Evolutionary conservation across 805 yeast genomes (phyloP).

Genomic region (Lipomyces sp.): DNA sequence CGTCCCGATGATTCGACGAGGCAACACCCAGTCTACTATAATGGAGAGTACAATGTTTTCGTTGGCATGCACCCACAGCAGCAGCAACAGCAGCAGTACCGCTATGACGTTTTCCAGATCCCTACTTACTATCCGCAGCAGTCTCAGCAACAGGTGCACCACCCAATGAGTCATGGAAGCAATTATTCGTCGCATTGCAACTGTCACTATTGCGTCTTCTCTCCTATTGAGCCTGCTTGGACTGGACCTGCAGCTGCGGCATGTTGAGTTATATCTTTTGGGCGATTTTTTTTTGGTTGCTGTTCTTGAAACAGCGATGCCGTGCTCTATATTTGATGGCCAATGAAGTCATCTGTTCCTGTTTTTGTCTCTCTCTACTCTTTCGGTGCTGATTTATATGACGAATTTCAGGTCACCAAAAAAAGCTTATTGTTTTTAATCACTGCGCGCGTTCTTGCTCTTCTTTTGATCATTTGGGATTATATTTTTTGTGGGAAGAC

Average conservation of each 20-base stretch:
- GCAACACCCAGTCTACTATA: neutral
- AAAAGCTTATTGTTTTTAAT: neutral
- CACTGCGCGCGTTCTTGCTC: neutral
- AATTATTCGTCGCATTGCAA: slow-evolving; percentile 19
- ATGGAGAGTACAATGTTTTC: neutral
- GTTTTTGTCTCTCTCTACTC: neutral
- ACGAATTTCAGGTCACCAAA: neutral
- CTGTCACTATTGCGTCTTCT: slow-evolving; percentile 24
- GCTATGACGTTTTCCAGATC: neutral
- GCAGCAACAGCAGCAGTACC: neutral
- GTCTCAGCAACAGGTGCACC: slow-evolving; percentile 9
- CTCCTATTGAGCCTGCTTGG: slow-evolving; percentile 14
- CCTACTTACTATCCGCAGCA: neutral
- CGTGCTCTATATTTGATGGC: neutral
- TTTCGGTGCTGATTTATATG: neutral
- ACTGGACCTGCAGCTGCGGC: slow-evolving; percentile 23
- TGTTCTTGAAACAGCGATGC: no score
- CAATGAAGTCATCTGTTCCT: neutral
- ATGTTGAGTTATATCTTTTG: slow-evolving; percentile 2
- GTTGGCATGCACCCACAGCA: slow-evolving; percentile 2
- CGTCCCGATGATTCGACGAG: slow-evolving; percentile 1
- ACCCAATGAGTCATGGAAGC: neutral
- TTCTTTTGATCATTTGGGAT: neutral
- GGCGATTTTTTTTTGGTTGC: neutral
- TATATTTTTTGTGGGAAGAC: neutral